Base-by-base conservation (phyloP, 148 eudicot genomes). In the Polygonum maritimum region DNA sequence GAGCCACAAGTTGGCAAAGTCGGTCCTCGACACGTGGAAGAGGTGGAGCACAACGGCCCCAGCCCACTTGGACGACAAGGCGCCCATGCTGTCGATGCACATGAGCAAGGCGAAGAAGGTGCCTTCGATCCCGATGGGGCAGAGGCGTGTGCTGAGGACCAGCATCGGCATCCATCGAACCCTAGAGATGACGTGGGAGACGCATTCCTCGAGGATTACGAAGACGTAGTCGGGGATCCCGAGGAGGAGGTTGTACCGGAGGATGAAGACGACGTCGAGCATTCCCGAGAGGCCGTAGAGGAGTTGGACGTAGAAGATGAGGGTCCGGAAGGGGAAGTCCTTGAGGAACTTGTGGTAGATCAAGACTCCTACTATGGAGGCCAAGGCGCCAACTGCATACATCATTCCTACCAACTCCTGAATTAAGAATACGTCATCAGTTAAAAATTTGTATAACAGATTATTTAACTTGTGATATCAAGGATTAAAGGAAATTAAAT, bases 111-210 rank as follows among this genome's bases (percentile, higher is more conserved):
- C 90, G 26, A 85, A 88, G 75, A 90, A 88, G 0, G 93, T 89
- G 3, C 93, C 93, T 74, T 89, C 91, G 7, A 89, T 89, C 58
- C 93, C 93, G 16, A 80, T 19, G 16, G 93, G 90, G 62, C 91
- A 88, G 3, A 89, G 87, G 69, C 85, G 80, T 5, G 89, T 82
- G 71, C 88, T 86, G 78, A 86, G 69, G 0, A 89, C 91, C 2
- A 87, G 67, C 91, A 89, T 89, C 0, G 93, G 91, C 81, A 89
- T 88, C 93, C 93, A 88, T 54, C 89, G 44, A 3, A 89, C 80
- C 10, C 82, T 73, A 0, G 77, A 38, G 0, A 88, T 81, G 9
- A 87, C 63, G 33, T 83, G 83, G 4, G 85, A 79, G 2, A 87
- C 82, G 1, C 83, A 81, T 73, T 87, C 90, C 52, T 90, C 91